Conservation (phyloP, 2,329 filamentous ascomycete genomes). For the Neopestalotiopsis sp. region DNA sequence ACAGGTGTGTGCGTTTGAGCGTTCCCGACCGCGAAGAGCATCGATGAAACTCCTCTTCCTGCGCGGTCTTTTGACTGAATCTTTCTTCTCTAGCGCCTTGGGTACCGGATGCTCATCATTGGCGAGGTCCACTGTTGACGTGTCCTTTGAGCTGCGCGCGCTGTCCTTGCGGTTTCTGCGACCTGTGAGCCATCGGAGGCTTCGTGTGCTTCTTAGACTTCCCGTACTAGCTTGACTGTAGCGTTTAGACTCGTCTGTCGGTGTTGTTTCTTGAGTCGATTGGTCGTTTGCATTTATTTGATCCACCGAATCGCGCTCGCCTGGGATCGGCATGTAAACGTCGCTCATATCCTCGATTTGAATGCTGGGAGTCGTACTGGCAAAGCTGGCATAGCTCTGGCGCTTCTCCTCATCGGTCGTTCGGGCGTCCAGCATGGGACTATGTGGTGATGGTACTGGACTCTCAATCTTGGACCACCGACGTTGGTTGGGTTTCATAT, state of each 20-base stretch:
- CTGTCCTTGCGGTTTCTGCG: neutral
- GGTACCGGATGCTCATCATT: neutral
- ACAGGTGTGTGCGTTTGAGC: neutral
- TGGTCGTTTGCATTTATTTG: neutral
- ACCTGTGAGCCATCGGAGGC: neutral
- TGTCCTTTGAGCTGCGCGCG: neutral
- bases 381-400: neutral
- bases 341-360: neutral
- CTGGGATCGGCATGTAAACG: neutral
- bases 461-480: neutral
- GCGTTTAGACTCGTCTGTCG: neutral
- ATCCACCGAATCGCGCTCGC: neutral
- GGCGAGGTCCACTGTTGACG: neutral
- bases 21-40: neutral
- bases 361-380: neutral
- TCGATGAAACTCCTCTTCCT: neutral
- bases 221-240: neutral
- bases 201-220: neutral
- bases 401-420: neutral
- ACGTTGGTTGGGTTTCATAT: neutral
- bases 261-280: neutral
- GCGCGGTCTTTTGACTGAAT: neutral
- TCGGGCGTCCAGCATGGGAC: neutral
- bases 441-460: neutral
- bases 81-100: neutral